Evolutionary conservation across 2,329 filamentous ascomycete species (phyloP), one percentile per base, ranked within the genome.

Genomic region (Nigrograna mackinnonii): DNA sequence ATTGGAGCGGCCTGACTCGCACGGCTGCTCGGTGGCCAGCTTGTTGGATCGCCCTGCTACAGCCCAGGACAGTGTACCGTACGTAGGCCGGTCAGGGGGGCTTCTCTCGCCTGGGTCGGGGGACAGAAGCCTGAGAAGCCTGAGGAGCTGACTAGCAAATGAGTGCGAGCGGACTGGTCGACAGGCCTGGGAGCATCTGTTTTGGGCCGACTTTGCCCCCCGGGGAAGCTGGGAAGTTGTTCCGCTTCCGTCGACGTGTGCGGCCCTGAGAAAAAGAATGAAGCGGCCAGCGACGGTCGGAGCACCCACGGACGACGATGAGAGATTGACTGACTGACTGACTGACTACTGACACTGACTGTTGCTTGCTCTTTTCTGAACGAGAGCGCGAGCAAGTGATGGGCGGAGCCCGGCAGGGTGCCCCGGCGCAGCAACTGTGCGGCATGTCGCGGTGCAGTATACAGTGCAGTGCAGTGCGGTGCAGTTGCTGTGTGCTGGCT

Each of bases 171-270:
- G 50, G 47, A 50, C 47, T 54, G 54, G 50, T n/a, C n/a, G n/a
- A n/a, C n/a, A n/a, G n/a, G n/a, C n/a, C n/a, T n/a, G n/a, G n/a
- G n/a, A n/a, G n/a, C n/a, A n/a, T n/a, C n/a, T n/a, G 44, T 49
- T 22, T 19, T 32, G 33, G 19, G 51, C 54, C 47, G 46, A 39
- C 54, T 58, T 66, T 61, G 60, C 51, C 55, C 41, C 46, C 51
- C 61, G 61, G 61, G 64, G 62, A 64, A 60, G 41, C 36, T 55
- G 26, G 49, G 50, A 40, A 47, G 28, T 40, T 46, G 37, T 44
- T 53, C 53, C 57, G 58, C 37, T 46, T 49, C 54, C 56, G 51
- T 49, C 54, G 61, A 50, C 48, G 54, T 54, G 50, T 47, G 50
- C 46, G 43, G n/a, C n/a, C n/a, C n/a, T n/a, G n/a, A n/a, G n/a